These are phyloP conservation scores for Pseudogymnoascus sp. DNA, from an alignment of 2,329 filamentous ascomycete species.

Conservation along the genomic window DNA sequence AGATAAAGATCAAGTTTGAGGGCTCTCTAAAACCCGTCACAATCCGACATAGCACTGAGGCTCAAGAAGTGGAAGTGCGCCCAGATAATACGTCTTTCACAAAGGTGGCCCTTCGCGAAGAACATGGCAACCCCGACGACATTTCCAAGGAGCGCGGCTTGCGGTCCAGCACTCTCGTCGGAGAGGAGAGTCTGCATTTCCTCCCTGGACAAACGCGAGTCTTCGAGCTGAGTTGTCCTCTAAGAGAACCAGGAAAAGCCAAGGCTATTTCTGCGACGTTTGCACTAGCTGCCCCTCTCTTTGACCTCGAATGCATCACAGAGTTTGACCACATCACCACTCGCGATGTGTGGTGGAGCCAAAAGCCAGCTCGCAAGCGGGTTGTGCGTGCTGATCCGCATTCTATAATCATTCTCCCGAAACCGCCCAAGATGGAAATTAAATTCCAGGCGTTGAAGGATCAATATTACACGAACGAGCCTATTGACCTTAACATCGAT, in stretches of 20 bases:
- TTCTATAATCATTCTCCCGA: constrained; percentile 67
- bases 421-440: constrained; percentile 87
- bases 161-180: constrained; percentile 34
- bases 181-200: constrained; percentile 58
- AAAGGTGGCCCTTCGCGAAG: constrained; percentile 11
- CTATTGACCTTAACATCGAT: constrained; percentile 59
- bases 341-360: constrained; percentile 43
- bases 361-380: constrained; percentile 37
- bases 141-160: background rate
- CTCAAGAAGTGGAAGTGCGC: constrained; percentile 10
- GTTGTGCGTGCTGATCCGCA: constrained; percentile 44
- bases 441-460: constrained; percentile 52
- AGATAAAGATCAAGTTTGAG: constrained; percentile 48
- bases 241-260: constrained; percentile 77
- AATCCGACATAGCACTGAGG: constrained; percentile 32
- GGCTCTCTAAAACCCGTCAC: constrained; percentile 51
- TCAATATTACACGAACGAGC: constrained; percentile 82
- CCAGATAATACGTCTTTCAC: constrained; percentile 15
- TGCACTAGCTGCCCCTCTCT: constrained; percentile 55
- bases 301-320: constrained; percentile 61
- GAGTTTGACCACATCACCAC: constrained; percentile 39
- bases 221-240: constrained; percentile 62
- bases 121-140: background rate
- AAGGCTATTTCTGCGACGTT: constrained; percentile 58
- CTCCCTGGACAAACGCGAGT: constrained; percentile 60